These are phyloP conservation scores for Acmispon strigosus DNA, from an alignment of 306 rosid species.

Conservation along the genomic window DNA sequence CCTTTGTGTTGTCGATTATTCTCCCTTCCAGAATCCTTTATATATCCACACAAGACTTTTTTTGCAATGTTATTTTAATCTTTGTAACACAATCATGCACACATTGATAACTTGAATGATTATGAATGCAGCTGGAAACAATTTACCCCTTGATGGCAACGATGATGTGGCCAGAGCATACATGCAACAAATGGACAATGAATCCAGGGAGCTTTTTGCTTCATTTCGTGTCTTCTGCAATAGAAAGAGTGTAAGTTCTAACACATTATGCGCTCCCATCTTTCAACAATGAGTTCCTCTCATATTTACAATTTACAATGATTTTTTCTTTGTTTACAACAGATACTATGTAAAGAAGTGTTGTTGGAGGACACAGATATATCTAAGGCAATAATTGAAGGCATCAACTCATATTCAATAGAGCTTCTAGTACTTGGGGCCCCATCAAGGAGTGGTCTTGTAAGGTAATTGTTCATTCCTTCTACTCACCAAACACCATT, in stretches of 20 bases:
- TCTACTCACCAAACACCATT: no score
- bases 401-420: slow-evolving; percentile 28
- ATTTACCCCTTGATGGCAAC: slow-evolving; percentile 22
- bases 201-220: slow-evolving; percentile 60
- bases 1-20: no score
- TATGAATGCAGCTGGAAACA: slow-evolving; percentile 39
- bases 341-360: slow-evolving; percentile 72
- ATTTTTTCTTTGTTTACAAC: not conserved
- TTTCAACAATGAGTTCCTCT: not conserved
- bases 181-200: slow-evolving; percentile 46
- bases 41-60: no score
- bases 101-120: not conserved
- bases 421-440: slow-evolving; percentile 75
- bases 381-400: slow-evolving; percentile 50
- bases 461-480: slow-evolving; percentile 33
- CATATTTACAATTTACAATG: not conserved
- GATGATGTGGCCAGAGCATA: slow-evolving; percentile 47
- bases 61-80: no score
- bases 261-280: not conserved
- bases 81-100: not conserved
- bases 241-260: slow-evolving; percentile 46
- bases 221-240: slow-evolving; percentile 78
- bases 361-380: slow-evolving; percentile 58
- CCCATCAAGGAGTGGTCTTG: slow-evolving; percentile 57
- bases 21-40: no score